Conservation (phyloP, 2,329 filamentous ascomycete species). For the Zymoseptoria crescenta region DNA sequence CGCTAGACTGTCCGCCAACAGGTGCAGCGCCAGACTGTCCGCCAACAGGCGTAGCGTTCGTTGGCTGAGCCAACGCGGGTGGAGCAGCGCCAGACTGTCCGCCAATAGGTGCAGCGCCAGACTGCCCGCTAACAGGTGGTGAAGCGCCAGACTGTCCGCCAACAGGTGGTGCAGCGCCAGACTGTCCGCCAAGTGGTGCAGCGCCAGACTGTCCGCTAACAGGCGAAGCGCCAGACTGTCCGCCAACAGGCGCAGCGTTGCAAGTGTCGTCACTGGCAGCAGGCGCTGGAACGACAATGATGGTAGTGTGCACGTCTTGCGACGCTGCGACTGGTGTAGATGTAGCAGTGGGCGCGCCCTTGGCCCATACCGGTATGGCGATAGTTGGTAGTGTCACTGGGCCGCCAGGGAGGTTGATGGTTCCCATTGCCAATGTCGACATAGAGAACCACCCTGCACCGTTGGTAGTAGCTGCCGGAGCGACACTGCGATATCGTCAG, state of each 20-base stretch:
- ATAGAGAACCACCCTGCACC: neutral
- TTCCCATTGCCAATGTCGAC: neutral
- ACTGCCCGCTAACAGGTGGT: neutral
- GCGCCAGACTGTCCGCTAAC: neutral
- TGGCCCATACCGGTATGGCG: neutral
- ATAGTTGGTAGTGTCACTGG: neutral
- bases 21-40: neutral
- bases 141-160: neutral
- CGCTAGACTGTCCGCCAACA: neutral
- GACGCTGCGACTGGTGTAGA: neutral
- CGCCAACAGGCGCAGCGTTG: neutral
- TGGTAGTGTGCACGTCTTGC: no score
- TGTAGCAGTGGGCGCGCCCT: neutral
- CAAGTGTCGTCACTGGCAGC: neutral
- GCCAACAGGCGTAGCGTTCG: neutral
- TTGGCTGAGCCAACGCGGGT: neutral
- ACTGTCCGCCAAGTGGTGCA: neutral
- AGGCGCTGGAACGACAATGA: neutral
- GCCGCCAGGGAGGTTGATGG: neutral
- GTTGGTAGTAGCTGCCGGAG: neutral
- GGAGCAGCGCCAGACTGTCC: neutral
- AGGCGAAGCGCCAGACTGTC: neutral
- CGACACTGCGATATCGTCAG: no score
- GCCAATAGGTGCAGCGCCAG: no score
- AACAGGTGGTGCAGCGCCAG: neutral